Conservation (phyloP, 1,284 basidiomycete genomes). For the Moniliophthora roreri region DNA sequence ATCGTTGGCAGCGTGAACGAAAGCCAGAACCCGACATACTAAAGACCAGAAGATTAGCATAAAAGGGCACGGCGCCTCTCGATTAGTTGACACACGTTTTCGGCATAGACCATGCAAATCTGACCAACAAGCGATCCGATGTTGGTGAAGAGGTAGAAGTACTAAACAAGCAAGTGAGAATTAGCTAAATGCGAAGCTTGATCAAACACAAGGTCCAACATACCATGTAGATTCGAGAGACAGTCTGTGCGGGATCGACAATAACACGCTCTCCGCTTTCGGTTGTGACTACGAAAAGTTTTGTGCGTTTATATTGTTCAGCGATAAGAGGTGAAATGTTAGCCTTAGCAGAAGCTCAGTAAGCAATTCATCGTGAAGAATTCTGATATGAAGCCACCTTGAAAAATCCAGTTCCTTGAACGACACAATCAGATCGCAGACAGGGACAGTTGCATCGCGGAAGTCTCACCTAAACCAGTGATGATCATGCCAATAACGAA, state of each 20-base stretch:
- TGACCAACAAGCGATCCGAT: constrained; percentile 73
- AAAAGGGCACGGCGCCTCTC: neutral
- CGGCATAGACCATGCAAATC: constrained; percentile 70
- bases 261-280: constrained; percentile 76
- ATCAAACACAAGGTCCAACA: constrained; percentile 6
- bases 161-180: constrained; percentile 36
- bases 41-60: neutral
- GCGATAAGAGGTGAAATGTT: constrained; percentile 81
- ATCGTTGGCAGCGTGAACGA: constrained; percentile 69
- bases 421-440: constrained; percentile 31
- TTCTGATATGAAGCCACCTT: too few relatives aligned
- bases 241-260: constrained; percentile 76
- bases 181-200: neutral
- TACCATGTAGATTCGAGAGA: constrained; percentile 73
- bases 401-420: constrained; percentile 69
- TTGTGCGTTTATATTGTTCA: constrained; percentile 68
- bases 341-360: too few relatives aligned
- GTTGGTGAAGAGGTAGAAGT: constrained; percentile 82
- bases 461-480: constrained; percentile 51
- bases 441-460: constrained; percentile 23
- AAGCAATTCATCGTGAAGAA: too few relatives aligned
- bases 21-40: constrained; percentile 73
- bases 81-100: constrained; percentile 47
- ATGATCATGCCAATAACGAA: constrained; percentile 70
- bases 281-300: constrained; percentile 53